phyloP scores from a whole-genome alignment of 2,329 filamentous ascomycete genomes.

The Sporothrix mexicana region DNA sequence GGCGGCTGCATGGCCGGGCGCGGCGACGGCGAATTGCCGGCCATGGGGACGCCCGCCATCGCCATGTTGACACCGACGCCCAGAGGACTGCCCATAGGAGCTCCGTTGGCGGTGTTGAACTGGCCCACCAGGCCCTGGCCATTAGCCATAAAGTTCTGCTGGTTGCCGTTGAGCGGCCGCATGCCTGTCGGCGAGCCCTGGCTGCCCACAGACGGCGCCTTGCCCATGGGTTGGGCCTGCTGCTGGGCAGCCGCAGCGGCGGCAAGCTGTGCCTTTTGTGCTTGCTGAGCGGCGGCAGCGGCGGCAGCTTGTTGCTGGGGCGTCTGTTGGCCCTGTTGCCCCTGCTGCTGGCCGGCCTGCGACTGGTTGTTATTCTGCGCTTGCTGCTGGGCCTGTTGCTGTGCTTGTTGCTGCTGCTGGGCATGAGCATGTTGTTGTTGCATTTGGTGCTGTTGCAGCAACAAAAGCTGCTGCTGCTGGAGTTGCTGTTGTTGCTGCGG shows the following conservation, averaged over 20 bases:
- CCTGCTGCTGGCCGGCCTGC: slow-evolving; percentile 39
- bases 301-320: slow-evolving; percentile 44
- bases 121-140: slow-evolving; percentile 60
- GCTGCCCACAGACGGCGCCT: slow-evolving; percentile 39
- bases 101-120: slow-evolving; percentile 53
- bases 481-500: slow-evolving; percentile 48
- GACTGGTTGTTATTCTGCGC: slow-evolving; percentile 35
- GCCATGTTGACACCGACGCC: slow-evolving; percentile 54
- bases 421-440: slow-evolving; percentile 56
- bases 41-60: slow-evolving; percentile 40
- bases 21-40: slow-evolving; percentile 53
- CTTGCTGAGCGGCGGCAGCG: slow-evolving; percentile 39
- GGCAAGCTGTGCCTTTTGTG: slow-evolving; percentile 39
- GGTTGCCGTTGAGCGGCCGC: slow-evolving; percentile 57
- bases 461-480: slow-evolving; percentile 43
- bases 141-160: slow-evolving; percentile 60
- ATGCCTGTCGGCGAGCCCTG: slow-evolving; percentile 44
- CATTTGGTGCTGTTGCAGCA: slow-evolving; percentile 52
- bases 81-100: slow-evolving; percentile 51
- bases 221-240: slow-evolving; percentile 35
- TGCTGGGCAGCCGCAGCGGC: slow-evolving; percentile 34
- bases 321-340: slow-evolving; percentile 49
- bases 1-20: slow-evolving; percentile 48
- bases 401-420: slow-evolving; percentile 41
- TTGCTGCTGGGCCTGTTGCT: slow-evolving; percentile 36